Base-by-base conservation (phyloP, 768 basidiomycete genomes). In the Phanerodontia chrysosporium region DNA sequence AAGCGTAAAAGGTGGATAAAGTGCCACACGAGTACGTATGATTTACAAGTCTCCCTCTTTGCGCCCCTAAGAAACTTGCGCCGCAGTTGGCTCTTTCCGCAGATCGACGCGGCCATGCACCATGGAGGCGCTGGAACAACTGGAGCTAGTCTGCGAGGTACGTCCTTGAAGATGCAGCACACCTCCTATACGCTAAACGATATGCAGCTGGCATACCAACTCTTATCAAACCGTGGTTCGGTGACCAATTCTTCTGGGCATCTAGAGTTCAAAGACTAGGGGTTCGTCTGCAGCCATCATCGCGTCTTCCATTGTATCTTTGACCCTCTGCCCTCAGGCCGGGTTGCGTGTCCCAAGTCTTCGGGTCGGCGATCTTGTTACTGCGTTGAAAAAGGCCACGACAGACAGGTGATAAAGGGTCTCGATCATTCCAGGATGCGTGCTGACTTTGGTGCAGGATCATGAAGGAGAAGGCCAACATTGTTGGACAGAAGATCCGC, bases 121-220 rank as follows among this genome's bases (percentile, higher is more conserved):
- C 85, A 88, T 61, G 86, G 86, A 22, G 87, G 87, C 8, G 86
- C 86, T 4, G 87, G 86, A 13, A 89, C 86, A 0, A 87, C 86
- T 0, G 86, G 85, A 0, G 86, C 86, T 1, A 84, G 82, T 66
- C 70, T 88, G 25, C 65, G 79, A 61, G 78, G 82, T 64, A 67
- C 22, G 28, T 29, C 2, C 13, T 21, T 13, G 44, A 28, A 27
- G 4, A 22, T 49, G 25, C n/a, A 42, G 28, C n/a, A n/a, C n/a
- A n/a, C n/a, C n/a, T n/a, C n/a, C n/a, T n/a, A n/a, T n/a, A 28
- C 35, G 3, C 30, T 42, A 48, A 36, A 22, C 44, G 16, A 14
- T 45, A 22, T n/a, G 8, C 42, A 67, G 81, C 83, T 36, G 85
- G 85, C 1, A 76, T 86, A 30, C 86, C 86, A 1, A 89, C 86